Conservation (phyloP, 768 basidiomycete species). For the Rhodosporidiobolus sp. region DNA sequence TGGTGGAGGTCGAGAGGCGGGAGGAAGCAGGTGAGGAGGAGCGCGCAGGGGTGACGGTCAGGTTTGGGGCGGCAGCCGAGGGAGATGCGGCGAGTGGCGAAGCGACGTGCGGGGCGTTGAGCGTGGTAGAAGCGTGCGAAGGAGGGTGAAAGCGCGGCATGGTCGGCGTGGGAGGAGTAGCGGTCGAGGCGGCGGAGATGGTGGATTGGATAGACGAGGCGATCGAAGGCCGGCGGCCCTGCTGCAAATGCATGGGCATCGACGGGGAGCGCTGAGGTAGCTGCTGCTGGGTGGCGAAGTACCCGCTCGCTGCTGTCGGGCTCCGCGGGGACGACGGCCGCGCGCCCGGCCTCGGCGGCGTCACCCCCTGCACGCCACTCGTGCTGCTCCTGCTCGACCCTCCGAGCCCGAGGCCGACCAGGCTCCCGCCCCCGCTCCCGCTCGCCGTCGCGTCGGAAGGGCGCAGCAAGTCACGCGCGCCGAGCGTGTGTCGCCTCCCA, state of each 20-base stretch:
- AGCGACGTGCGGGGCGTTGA: neutral
- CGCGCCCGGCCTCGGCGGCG: too few relatives aligned
- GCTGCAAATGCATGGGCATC: neutral
- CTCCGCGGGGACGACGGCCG: neutral
- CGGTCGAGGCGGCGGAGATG: too few relatives aligned
- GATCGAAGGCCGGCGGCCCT: neutral
- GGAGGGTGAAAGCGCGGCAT: neutral
- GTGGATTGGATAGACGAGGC: neutral
- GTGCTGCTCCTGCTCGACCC: too few relatives aligned
- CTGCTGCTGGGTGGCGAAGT: neutral
- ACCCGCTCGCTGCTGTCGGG: neutral
- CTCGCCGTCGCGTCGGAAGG: too few relatives aligned
- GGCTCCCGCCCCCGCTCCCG: neutral
- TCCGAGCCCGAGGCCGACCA: neutral
- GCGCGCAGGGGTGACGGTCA: neutral
- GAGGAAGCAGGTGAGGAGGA: neutral
- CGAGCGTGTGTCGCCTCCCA: conserved; percentile 2
- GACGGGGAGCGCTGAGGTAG: too few relatives aligned
- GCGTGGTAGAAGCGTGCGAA: neutral
- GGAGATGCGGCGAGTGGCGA: neutral
- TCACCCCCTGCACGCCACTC: neutral
- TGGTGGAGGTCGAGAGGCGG: neutral
- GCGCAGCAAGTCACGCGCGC: neutral
- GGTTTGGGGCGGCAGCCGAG: neutral
- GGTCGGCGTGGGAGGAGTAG: neutral